Evolutionary conservation across 2,329 filamentous ascomycete genomes (phyloP), one percentile per base, ranked within the genome.

Genomic region (Sporothrix sp.): DNA sequence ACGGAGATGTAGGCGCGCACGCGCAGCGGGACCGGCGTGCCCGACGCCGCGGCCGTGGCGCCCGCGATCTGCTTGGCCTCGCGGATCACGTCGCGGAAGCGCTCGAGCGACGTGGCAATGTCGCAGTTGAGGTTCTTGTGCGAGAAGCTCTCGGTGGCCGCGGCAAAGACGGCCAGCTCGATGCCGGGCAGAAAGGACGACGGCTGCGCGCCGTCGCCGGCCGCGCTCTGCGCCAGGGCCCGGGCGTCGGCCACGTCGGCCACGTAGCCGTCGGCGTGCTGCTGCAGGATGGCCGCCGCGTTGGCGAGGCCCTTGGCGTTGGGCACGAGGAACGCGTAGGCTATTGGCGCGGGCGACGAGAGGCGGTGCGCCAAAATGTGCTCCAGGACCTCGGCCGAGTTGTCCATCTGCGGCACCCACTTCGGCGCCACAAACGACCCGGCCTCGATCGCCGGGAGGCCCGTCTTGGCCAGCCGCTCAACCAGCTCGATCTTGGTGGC

Each of bases 321-420:
- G 30, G 87, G 87, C 1, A 85, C 81, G 4, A 94, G 79, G 70
- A 88, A 93, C 53, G 86, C 85, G 64, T 89, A 93, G 25, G 80
- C 82, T 47, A 90, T 74, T 1, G 78, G 75, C 1, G 63, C 61
- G 0, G 69, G 67, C 0, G 82, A 75, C 20, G 70, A 61, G 7
- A 81, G 75, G 14, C 77, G 75, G 32, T 71, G 68, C 37, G 75
- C 66, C 11, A 88, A 72, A 48, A 89, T 70, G 59, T 86, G 79
- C 56, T 84, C 68, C 51, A 93, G 75, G 42, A 93, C 86, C 36
- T 85, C 75, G 61, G 78, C 77, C 2, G 87, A 90, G 60, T 86
- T 84, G 56, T 82, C 82, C 86, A 91, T 90, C 83, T 87, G 88
- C 3, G 88, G 87, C 45, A 90, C 82, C 78, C 85, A 90, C 77